phyloP scores from a whole-genome alignment of 768 basidiomycete genomes.

The Coprinellus micaceus region DNA sequence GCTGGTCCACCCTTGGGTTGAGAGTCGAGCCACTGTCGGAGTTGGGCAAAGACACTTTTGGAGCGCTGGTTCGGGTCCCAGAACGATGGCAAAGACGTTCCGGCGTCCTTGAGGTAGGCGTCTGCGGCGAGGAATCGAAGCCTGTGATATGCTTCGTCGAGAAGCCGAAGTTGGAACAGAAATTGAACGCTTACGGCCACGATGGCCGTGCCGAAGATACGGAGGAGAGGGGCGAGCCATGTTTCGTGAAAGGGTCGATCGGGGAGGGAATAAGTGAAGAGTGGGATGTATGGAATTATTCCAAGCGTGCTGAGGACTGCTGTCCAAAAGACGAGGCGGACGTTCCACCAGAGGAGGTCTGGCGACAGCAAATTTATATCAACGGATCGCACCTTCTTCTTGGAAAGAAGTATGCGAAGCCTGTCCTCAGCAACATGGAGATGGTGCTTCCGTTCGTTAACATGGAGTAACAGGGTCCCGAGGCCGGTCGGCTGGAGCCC shows the following conservation, averaged over 20 bases:
- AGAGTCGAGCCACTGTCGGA: too few relatives aligned
- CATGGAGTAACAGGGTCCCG: too few relatives aligned
- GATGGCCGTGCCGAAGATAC: too few relatives aligned
- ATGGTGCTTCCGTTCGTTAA: not conserved
- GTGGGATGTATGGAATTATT: not conserved
- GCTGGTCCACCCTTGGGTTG: too few relatives aligned
- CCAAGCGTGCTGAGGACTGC: not conserved
- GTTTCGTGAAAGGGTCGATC: too few relatives aligned
- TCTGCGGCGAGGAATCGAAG: conserved; percentile 4
- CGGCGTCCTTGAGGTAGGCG: conserved; percentile 11
- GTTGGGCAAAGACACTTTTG: conserved; percentile 9
- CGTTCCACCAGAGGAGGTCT: not conserved
- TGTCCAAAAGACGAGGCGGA: not conserved
- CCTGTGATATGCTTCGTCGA: not conserved
- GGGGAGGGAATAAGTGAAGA: not conserved
- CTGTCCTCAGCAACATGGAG: not conserved
- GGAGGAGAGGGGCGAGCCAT: too few relatives aligned
- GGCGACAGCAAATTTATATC: not conserved
- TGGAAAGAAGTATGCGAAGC: not conserved
- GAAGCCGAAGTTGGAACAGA: not conserved
- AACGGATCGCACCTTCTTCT: not conserved
- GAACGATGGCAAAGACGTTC: conserved; percentile 10
- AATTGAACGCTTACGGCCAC: too few relatives aligned
- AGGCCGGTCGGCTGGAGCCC: too few relatives aligned
- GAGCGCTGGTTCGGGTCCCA: not conserved